Evolutionary conservation across 768 basidiomycete genomes (phyloP), one percentile per base, ranked within the genome.

Genomic region (Leucosporidium creatinivorum): DNA sequence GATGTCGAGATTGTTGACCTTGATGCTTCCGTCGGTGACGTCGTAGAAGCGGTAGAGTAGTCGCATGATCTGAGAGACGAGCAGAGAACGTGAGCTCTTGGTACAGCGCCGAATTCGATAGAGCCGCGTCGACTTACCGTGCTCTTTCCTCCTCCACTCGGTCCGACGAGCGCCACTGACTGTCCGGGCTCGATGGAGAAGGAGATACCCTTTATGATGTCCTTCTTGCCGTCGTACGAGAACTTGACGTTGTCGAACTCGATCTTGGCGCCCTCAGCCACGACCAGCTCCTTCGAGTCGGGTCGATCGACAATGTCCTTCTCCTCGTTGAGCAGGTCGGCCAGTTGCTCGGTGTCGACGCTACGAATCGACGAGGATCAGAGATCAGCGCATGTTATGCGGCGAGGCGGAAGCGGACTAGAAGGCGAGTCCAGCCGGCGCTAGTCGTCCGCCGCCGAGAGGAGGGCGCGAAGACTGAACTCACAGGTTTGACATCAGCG

Each of bases 21-120:
- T 39, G 65, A 76, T 73, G 28, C 56, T 28, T 39, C 91, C 91
- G 62, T 85, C 84, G 23, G 84, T 82, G 19, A 93, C 81, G 74
- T 97, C 93, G 77, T 97, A 96, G 80, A 98, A 92, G 26, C 93
- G 84, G 78, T 91, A 96, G 21, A 98, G 81, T 33, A 93, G 63
- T 91, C 86, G 0, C 77, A 77, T 23, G 70, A 75, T 54, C 63
- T 62, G 17, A 4, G 13, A 44, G 39, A 10, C 8, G 13, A 13
- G 3, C 8, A 17, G 8, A 44, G 31, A 10, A 1, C 31, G 19
- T 23, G 19, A 23, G 18, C 21, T 36, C 33, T 44, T 17, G 8
- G 31, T 7, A 1, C 31, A 21, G 4, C 18, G 17, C 8, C 6
- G 30, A 57, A 23, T 12, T 33, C 31, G 21, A n/a, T 21, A 21